A percentile compares a stretch with the other conserved stretches of the same genome.
Conservation (phyloP, 1,139 yeast species). For the Yamadazyma membranifaciens region DNA sequence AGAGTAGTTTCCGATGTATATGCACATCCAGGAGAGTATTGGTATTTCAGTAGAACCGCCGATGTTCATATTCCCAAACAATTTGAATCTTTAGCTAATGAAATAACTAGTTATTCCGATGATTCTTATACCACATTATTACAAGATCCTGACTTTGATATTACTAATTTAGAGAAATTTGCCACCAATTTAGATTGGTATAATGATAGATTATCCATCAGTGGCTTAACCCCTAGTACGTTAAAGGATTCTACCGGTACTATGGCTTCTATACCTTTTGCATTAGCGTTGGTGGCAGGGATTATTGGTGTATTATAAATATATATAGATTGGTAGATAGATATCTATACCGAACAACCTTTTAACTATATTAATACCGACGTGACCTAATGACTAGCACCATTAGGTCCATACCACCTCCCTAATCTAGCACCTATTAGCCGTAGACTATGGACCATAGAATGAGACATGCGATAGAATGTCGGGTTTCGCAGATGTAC, state of each 20-base stretch:
- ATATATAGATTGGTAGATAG: not conserved
- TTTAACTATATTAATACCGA: too few relatives aligned
- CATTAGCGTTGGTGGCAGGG: not conserved
- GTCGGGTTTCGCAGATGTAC: too few relatives aligned
- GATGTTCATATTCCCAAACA: constrained; percentile 22
- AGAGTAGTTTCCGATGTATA: constrained; percentile 27
- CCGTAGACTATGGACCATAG: too few relatives aligned
- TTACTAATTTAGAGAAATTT: constrained; percentile 23
- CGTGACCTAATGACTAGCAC: too few relatives aligned
- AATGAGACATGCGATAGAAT: too few relatives aligned
- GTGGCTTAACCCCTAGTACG: constrained; percentile 9
- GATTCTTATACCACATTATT: constrained; percentile 37
- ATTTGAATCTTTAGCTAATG: constrained; percentile 22
- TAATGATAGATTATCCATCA: constrained; percentile 16
- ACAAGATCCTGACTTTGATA: constrained; percentile 18
- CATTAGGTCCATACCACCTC: too few relatives aligned
- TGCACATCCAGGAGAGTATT: constrained; percentile 21
- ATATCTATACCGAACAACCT: too few relatives aligned
- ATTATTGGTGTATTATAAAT: constrained; percentile 4
- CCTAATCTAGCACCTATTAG: too few relatives aligned
- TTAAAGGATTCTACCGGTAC: constrained; percentile 1
- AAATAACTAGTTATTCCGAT: constrained; percentile 25
- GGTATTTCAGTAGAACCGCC: constrained; percentile 24
- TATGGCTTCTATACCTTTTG: not conserved
- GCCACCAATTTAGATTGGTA: constrained; percentile 41